A percentile compares a stretch with the other conserved stretches of the same genome.
Conservation (phyloP, 768 basidiomycete species). For the Termitomyces titanicus region DNA sequence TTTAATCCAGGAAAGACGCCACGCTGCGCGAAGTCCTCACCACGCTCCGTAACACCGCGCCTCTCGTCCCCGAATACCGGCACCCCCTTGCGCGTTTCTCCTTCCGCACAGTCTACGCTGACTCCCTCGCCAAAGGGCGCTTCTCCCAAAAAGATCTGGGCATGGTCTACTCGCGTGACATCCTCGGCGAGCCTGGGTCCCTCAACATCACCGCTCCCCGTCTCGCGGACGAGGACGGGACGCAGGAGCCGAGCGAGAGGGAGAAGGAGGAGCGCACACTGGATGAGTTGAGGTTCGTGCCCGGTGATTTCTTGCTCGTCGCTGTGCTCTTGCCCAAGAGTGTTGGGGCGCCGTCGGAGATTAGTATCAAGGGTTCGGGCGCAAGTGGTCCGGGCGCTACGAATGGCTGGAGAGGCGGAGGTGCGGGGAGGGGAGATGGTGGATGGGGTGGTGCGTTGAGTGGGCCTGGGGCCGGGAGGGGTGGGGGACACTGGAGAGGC, state of each 20-base stretch:
- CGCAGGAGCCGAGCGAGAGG: slow-evolving; percentile 35
- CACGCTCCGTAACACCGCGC: slow-evolving; percentile 69
- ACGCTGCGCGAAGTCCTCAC: slow-evolving; percentile 78
- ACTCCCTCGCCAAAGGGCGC: slow-evolving; percentile 65
- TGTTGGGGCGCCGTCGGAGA: slow-evolving; percentile 46
- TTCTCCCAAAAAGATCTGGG: slow-evolving; percentile 79
- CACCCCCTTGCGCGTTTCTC: slow-evolving; percentile 81
- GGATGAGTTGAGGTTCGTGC: slow-evolving; percentile 76
- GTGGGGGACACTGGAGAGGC: slow-evolving; percentile 76
- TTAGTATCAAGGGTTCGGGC: slow-evolving; percentile 48
- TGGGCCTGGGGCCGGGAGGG: slow-evolving; percentile 35
- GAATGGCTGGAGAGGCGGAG: slow-evolving; percentile 29
- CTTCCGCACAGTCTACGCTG: slow-evolving; percentile 78
- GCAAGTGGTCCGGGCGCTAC: slow-evolving; percentile 15
- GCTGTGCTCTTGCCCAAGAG: slow-evolving; percentile 76
- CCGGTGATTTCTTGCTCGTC: slow-evolving; percentile 76
- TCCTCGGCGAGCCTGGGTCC: slow-evolving; percentile 75
- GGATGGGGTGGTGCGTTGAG: slow-evolving; percentile 44
- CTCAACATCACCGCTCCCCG: slow-evolving; percentile 55
- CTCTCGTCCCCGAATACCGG: slow-evolving; percentile 65
- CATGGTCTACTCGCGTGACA: slow-evolving; percentile 78
- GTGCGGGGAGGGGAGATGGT: slow-evolving; percentile 31
- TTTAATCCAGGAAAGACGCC: slow-evolving; percentile 68
- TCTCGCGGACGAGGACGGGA: slow-evolving; percentile 45
- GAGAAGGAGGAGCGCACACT: slow-evolving; percentile 68